A percentile compares a stretch with the other conserved stretches of the same genome.
phyloP scores from a whole-genome alignment of 305 asterid species.

The Fraxinus ornus region DNA sequence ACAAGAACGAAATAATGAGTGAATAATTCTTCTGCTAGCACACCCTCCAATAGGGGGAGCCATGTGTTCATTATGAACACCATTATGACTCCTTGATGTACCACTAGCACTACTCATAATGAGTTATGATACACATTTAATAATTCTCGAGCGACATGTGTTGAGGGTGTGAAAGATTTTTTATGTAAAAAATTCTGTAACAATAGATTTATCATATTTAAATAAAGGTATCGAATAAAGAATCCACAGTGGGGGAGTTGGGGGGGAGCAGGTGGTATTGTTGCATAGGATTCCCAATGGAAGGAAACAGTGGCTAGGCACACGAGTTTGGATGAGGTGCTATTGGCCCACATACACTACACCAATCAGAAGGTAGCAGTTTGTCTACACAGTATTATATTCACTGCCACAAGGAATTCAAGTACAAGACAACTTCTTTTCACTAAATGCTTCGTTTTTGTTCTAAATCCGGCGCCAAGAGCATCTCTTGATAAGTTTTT shows the following conservation, averaged over 20 bases:
- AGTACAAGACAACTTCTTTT: not conserved
- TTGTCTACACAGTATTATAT: not conserved
- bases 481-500: not conserved
- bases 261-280: constrained; percentile 21
- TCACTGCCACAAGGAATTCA: not conserved
- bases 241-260: constrained; percentile 16
- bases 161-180: no score
- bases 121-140: no score
- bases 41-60: no score
- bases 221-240: not conserved
- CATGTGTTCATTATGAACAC: no score
- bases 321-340: constrained; percentile 21
- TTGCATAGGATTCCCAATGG: constrained; percentile 27
- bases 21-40: no score
- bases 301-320: constrained; percentile 17
- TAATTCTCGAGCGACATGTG: no score
- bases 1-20: no score
- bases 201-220: not conserved
- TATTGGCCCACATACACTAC: constrained; percentile 15
- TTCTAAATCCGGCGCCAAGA: not conserved
- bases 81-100: no score
- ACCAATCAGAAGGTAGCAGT: not conserved
- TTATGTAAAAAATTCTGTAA: no score
- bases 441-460: not conserved
- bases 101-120: no score